Base-by-base conservation (phyloP, 148 eudicot species). In the Camellia sinensis region DNA sequence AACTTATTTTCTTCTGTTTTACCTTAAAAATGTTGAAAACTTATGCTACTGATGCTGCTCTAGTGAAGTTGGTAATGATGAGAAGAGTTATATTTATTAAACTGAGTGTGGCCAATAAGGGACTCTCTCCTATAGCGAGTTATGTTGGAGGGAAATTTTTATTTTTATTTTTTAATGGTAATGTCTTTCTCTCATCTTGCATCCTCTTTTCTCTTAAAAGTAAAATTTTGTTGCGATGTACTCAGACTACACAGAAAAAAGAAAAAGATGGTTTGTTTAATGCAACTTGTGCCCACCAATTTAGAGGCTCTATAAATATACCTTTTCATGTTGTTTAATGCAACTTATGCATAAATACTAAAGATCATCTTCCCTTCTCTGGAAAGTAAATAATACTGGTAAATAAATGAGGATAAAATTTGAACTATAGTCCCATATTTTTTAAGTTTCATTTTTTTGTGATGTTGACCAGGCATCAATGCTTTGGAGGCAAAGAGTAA, bases 401-500 rank as follows among this genome's bases (percentile, higher is more conserved):
- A 62, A 75, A n/a, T 57, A 37, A 37, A 59, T 17, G 14, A 46
- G 9, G 78, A 43, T 45, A 45, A 76, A 45, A 11, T 44, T 13
- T 7, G 10, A n/a, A n/a, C n/a, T n/a, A n/a, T n/a, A n/a, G 17
- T 44, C 7, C 67, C 56, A 15, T 75, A 46, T 72, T 64, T 21
- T 15, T 61, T 10, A 18, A 61, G 4, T 18, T 53, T 61, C n/a
- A 19, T 45, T 45, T 3, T 71, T 68, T 37, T 74, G 37, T 64
- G 3, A 45, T 50, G 18, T 83, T 67, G 61, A 54, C 64, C 85
- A 94, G 99, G 99, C 97, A 22, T 95, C 99, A 72, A 95, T 95
- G 99, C 86, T 95, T 79, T 93, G 97, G 99, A 92, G 99, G 85
- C 89, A 84, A 85, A 88, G 90, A 88, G 97, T 95, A 43, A 87